Conservation (phyloP, 1,284 basidiomycete species). For the Kalmanozyma brasiliensis region DNA sequence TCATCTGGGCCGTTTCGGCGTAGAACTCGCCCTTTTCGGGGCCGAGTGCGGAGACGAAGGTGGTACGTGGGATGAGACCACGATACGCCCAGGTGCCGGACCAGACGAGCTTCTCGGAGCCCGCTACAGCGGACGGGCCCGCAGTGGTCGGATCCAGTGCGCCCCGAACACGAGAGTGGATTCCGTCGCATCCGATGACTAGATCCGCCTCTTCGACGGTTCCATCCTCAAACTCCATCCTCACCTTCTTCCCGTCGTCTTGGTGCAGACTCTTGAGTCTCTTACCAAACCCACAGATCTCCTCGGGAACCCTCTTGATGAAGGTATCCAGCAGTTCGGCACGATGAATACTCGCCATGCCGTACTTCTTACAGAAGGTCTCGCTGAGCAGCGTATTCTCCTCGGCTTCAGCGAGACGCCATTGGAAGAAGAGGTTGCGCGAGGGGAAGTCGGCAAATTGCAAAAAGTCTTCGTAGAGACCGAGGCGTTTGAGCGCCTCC, state of each 20-base stretch:
- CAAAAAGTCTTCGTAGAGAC: slow-evolving; percentile 37
- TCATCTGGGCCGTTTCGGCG: slow-evolving; percentile 42
- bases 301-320: slow-evolving; percentile 21
- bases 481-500: slow-evolving; percentile 29
- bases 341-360: slow-evolving; percentile 48
- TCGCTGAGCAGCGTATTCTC: slow-evolving; percentile 34
- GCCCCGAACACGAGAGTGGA: slow-evolving; percentile 57
- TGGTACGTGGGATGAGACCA: slow-evolving; percentile 55
- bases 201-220: slow-evolving; percentile 49
- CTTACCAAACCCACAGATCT: slow-evolving; percentile 47
- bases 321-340: slow-evolving; percentile 48
- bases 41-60: slow-evolving; percentile 49
- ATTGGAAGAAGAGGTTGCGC: slow-evolving; percentile 53
- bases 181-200: slow-evolving; percentile 65
- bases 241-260: slow-evolving; percentile 6
- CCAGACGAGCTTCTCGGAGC: slow-evolving; percentile 50
- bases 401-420: slow-evolving; percentile 36
- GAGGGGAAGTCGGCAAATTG: slow-evolving; percentile 35
- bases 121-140: slow-evolving; percentile 26
- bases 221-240: slow-evolving; percentile 41
- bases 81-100: slow-evolving; percentile 57
- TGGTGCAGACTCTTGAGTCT: slow-evolving; percentile 25
- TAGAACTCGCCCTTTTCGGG: slow-evolving; percentile 44
- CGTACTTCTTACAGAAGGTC: slow-evolving; percentile 42
- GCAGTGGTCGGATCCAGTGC: slow-evolving; percentile 41